Evolutionary conservation across 345 rosid genomes (phyloP).

Genomic region (Populus simonii): DNA sequence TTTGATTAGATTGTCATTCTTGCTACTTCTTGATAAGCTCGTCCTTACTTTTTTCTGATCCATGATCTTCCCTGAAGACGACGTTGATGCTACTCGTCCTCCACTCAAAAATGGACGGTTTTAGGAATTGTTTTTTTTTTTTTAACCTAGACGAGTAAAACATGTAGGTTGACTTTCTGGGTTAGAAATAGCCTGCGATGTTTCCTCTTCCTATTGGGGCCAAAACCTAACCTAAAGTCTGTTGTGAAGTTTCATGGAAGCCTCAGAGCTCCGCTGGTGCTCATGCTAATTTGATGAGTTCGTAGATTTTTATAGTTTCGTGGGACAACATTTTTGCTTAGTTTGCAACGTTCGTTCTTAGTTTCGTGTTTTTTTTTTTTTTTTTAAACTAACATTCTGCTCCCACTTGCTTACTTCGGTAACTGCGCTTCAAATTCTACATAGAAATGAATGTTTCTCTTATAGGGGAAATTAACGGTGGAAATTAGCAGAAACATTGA

Average conservation of each 20-base stretch:
- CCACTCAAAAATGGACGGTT: not conserved
- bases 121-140: not conserved
- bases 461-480: no score
- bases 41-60: not conserved
- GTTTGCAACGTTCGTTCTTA: not conserved
- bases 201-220: not conserved
- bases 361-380: not conserved
- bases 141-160: not conserved
- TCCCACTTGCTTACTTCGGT: not conserved
- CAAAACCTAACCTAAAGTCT: not conserved
- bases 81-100: not conserved
- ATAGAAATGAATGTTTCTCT: no score
- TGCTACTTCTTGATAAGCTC: not conserved
- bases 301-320: not conserved
- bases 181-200: not conserved
- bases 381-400: no score
- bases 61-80: not conserved
- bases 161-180: no score
- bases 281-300: not conserved
- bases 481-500: no score
- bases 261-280: not conserved
- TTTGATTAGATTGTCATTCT: not conserved
- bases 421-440: no score
- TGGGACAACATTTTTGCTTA: not conserved
- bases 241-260: not conserved